Evolutionary conservation across 139 green algal species (phyloP).

Genomic region (Protoeuglena noctilucae): DNA sequence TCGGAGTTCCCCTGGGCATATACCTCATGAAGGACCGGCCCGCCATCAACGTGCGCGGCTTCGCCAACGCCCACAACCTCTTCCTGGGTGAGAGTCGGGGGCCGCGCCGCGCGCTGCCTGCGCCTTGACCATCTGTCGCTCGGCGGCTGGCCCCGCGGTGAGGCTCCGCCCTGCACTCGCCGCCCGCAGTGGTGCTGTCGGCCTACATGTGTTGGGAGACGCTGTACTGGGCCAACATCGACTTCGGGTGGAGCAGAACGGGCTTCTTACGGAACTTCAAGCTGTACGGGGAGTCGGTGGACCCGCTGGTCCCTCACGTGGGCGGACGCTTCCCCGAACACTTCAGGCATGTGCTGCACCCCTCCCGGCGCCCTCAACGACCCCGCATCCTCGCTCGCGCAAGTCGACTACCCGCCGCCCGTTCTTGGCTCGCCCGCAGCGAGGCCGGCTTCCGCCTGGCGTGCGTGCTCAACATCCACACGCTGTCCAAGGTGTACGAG

Average conservation of each 20-base stretch:
- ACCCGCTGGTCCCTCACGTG: neutral
- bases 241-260: neutral
- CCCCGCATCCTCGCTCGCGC: slow-evolving; percentile 5
- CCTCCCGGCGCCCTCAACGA: neutral
- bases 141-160: slow-evolving; percentile 21
- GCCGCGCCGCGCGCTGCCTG: too few relatives aligned
- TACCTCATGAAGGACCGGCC: slow-evolving; percentile 20
- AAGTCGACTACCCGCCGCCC: slow-evolving; percentile 6
- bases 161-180: slow-evolving; percentile 7
- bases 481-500: slow-evolving; percentile 34
- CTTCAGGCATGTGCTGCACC: neutral
- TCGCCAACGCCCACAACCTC: slow-evolving; percentile 21
- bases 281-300: too few relatives aligned
- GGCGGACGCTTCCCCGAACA: neutral
- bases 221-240: neutral
- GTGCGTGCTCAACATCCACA: slow-evolving; percentile 25
- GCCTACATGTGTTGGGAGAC: neutral
- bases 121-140: slow-evolving; percentile 16
- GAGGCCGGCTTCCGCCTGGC: slow-evolving; percentile 16
- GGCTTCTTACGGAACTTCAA: too few relatives aligned
- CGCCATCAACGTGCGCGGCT: slow-evolving; percentile 16
- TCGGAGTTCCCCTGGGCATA: slow-evolving; percentile 14
- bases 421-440: slow-evolving; percentile 5
- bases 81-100: too few relatives aligned
- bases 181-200: neutral